Percentiles rank a stretch among this genome's conserved stretches.
These are phyloP conservation scores for Phytophthora litchii DNA, from an alignment of 352 stramenopile species.

Conservation along the genomic window DNA sequence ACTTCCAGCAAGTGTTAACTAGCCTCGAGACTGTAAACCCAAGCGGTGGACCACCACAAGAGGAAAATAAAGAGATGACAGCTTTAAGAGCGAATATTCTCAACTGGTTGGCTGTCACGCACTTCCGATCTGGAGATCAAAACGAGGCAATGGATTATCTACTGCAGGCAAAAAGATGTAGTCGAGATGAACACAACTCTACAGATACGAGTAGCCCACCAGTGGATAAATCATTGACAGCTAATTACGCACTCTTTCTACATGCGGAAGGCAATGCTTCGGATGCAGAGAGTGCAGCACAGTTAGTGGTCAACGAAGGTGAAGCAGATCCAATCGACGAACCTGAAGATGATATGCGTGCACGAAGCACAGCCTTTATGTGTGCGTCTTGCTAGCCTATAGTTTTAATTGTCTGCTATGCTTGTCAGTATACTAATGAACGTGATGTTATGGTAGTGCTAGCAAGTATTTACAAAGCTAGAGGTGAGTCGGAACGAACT, in stretches of 20 bases:
- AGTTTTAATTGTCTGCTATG: background rate
- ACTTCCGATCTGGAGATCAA: constrained; percentile 38
- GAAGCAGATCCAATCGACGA: constrained; percentile 8
- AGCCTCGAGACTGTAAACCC: constrained; percentile 7
- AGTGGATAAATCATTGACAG: constrained; percentile 39
- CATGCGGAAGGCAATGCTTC: constrained; percentile 37
- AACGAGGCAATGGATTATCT: constrained; percentile 46
- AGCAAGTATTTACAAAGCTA: constrained; percentile 32
- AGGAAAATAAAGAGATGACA: constrained; percentile 14
- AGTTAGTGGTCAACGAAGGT: constrained; percentile 29
- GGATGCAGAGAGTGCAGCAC: constrained; percentile 40
- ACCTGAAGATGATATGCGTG: constrained; percentile 25
- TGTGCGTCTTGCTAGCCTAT: constrained; percentile 17
- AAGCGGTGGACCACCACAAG: background rate
- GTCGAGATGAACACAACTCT: constrained; percentile 5
- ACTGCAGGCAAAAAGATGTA: constrained; percentile 44
- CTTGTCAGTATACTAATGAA: constrained; percentile 2
- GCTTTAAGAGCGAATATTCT: constrained; percentile 41
- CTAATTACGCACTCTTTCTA: constrained; percentile 56
- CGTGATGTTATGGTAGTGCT: constrained; percentile 28
- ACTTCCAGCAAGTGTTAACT: constrained; percentile 44
- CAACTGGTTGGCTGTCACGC: constrained; percentile 43
- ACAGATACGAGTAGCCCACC: background rate
- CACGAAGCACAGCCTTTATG: constrained; percentile 33
- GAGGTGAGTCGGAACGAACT: constrained; percentile 23